Evolutionary conservation across 371 early-diverging fungal genomes (phyloP).

Genomic region (Zychaea mexicana): DNA sequence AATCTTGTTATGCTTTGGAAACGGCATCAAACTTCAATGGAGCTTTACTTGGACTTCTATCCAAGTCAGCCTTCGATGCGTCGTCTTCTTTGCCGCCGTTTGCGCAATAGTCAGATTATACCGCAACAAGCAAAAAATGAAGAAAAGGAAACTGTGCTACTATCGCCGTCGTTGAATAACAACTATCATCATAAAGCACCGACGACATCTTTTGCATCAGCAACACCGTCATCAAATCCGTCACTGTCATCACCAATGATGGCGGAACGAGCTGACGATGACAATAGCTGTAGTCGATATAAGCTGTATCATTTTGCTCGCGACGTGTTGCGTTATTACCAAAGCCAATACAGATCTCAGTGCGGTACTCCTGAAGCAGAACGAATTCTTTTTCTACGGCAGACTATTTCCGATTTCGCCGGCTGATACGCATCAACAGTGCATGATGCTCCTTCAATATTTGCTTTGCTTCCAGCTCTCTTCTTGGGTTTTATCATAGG

Average conservation of each 20-base stretch:
- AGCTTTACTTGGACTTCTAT: not conserved
- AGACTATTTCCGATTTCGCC: not conserved
- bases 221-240: not conserved
- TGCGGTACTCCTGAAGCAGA: not conserved
- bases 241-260: too few species aligned
- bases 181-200: not conserved
- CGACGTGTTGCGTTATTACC: not conserved
- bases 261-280: not conserved
- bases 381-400: not conserved
- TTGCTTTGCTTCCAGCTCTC: too few species aligned
- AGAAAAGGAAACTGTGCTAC: not conserved
- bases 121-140: not conserved
- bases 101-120: not conserved
- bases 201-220: not conserved
- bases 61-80: not conserved
- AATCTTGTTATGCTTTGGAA: not conserved
- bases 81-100: not conserved
- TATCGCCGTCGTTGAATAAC: too few species aligned
- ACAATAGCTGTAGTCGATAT: not conserved
- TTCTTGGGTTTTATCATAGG: too few species aligned
- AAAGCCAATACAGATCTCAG: not conserved
- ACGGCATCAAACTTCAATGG: not conserved
- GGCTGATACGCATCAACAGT: not conserved
- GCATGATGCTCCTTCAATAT: not conserved
- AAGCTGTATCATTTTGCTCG: not conserved